A percentile compares a stretch with the other conserved stretches of the same genome.
Evolutionary conservation across 1,139 yeast species (phyloP).

Genomic region (Taphrina pruni): DNA sequence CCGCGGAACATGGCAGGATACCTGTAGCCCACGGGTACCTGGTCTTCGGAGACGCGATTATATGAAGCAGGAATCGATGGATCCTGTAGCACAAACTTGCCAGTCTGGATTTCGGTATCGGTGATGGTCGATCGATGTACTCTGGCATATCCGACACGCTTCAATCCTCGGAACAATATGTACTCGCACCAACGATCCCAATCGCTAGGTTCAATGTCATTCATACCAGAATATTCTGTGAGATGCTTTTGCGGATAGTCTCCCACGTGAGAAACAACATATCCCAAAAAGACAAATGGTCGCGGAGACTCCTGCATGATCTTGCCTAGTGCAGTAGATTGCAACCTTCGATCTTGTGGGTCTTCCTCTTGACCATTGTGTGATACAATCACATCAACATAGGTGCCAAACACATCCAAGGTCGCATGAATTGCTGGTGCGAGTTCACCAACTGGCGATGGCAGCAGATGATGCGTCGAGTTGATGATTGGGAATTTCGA

Average conservation of each 20-base stretch:
- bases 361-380: conserved; percentile 99
- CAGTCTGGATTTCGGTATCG: conserved; percentile 94
- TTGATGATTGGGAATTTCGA: conserved; percentile 92
- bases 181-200: conserved; percentile 99
- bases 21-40: conserved; percentile 66
- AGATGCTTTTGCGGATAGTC: conserved; percentile 94
- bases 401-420: conserved; percentile 82
- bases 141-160: conserved; percentile 91
- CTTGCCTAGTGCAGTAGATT: conserved; percentile 74
- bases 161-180: conserved; percentile 82
- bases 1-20: conserved; percentile 87
- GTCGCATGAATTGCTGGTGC: conserved; percentile 99
- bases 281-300: conserved; percentile 83
- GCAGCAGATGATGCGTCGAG: conserved; percentile 87
- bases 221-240: conserved; percentile 80
- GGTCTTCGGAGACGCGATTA: conserved; percentile 61
- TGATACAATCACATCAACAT: conserved; percentile 90
- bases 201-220: conserved; percentile 89
- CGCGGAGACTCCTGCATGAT: conserved; percentile 79
- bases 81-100: conserved; percentile 74
- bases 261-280: conserved; percentile 77
- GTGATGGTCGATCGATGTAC: conserved; percentile 92
- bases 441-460: conserved; percentile 95
- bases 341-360: conserved; percentile 87
- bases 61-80: conserved; percentile 58